Base-by-base conservation (phyloP, 805 yeast species). In the Saccharomycopsis synnaedendra region DNA sequence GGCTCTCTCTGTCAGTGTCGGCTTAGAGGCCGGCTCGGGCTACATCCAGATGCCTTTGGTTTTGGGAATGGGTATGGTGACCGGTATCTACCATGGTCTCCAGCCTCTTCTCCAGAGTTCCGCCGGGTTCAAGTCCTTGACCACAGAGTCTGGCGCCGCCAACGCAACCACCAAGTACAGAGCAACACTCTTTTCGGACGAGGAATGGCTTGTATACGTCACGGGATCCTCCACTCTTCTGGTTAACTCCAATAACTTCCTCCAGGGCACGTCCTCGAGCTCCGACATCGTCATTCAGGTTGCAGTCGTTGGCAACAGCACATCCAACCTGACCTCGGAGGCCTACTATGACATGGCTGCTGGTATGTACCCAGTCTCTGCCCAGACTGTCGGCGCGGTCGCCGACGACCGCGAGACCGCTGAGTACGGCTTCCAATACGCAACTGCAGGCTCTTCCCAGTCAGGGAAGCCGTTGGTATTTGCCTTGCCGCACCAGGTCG, bases 61-160 rank as follows among this genome's bases (percentile, higher is more conserved):
- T 4, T 89, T 83, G 62, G 97, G 97, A 47, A 44, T 44, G 72
- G 96, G 96, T 5, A 78, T 85, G 53, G 76, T 85, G 10, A 82
- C 95, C 33, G 85, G 80, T 31, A 63, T 74, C 30, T 81, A 74
- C 53, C 70, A 73, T 58, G 72, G 72, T 41, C 63, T 80, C 56
- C 68, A 69, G 32, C 83, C 87, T 2, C 60, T 64, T 50, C 54
- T 83, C 30, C 69, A 72, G n/a, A 75, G 85, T 29, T 72, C 70
- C 32, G 82, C 83, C 31, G 95, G 94, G 0, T 67, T 84, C 46
- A 75, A 72, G 51, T 65, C 66, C 19, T 67, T 82, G 47, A 64
- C 66, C 3, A 66, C 63, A 32, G 61, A 56, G 1, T 65, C 68
- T 1, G 61, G 66, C 3, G 64, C 71, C 30, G 59, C 69, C 27